phyloP scores from a whole-genome alignment of 768 basidiomycete species.

The Wakefieldia striispora region DNA sequence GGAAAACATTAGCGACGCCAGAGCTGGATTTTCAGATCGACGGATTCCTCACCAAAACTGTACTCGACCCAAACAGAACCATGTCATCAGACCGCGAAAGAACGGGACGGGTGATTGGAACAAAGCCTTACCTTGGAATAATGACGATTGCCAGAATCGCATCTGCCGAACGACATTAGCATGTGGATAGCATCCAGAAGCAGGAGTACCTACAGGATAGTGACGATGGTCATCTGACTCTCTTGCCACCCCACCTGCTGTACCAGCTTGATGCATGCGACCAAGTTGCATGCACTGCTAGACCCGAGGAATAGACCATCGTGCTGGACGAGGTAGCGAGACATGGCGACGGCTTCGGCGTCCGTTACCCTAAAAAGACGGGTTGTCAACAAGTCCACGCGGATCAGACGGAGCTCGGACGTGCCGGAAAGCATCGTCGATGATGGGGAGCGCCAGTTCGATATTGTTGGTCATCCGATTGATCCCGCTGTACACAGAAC shows the following conservation, averaged over 20 bases:
- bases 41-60: conserved; percentile 48
- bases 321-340: conserved; percentile 83
- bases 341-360: conserved; percentile 93
- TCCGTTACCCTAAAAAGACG: conserved; percentile 70
- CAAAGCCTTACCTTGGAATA: conserved; percentile 75
- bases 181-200: neutral
- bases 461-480: conserved; percentile 93
- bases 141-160: conserved; percentile 89
- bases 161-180: conserved; percentile 40
- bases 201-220: conserved; percentile 59
- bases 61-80: neutral
- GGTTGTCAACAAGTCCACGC: neutral
- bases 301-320: conserved; percentile 96
- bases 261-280: conserved; percentile 83
- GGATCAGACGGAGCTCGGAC: neutral
- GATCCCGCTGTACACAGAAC: conserved; percentile 61
- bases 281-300: conserved; percentile 92
- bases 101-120: no score
- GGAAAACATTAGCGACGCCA: neutral
- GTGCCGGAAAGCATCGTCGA: conserved; percentile 81
- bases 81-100: neutral
- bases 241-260: conserved; percentile 66
- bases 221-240: conserved; percentile 76
- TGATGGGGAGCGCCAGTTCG: conserved; percentile 74
- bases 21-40: neutral